Base-by-base conservation (phyloP, 2,329 filamentous ascomycete genomes). In the Cercospora sp. region DNA sequence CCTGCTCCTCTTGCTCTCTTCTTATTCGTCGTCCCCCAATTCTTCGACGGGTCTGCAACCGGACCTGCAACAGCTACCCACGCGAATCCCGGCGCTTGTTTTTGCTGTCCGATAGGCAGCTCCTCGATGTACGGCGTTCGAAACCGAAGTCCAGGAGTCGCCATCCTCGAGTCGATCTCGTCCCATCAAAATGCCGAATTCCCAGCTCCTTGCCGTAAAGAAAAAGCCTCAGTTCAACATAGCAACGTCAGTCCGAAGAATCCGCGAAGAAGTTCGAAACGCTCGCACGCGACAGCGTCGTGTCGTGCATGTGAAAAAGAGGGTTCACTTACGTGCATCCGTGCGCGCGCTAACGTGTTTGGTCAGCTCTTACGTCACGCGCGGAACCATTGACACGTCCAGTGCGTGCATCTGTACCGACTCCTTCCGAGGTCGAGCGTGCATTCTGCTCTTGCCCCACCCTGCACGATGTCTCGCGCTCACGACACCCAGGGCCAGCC, bases 41-140 rank as follows among this genome's bases (percentile, higher is more conserved):
- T 76, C 79, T 81, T 78, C 77, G 83, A 85, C 80, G 82, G 81
- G 73, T 84, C 77, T 9, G 86, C 84, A 65, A 87, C 85, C 65
- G 86, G 84, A 79, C 86, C 77, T 16, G 87, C 89, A 77, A 97
- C 92, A 31, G 93, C 89, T 1, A 97, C 92, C 78, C 97, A 97
- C 12, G 93, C 93, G 91, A 93, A 98, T 75, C 94, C 94, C 0
- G 94, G 93, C 1, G 92, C 91, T 16, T 88, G 89, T 69, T 88
- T 88, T 18, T 76, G 76, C 30, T 88, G 83, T 76, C 88, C 89
- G 67, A 82, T 82, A 40, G 92, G 91, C 66, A 97, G 84, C 74
- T 97, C 90, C 80, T 96, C 89, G 75, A 98, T 92, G 75, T 91
- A 90, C 73, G 87, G 87, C 85, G 89, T 89, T 16, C 74, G 73